Percentiles rank a stretch among this genome's conserved stretches.
Evolutionary conservation across 257 asterid species (phyloP).

Genomic region (Hygrophila difformis): DNA sequence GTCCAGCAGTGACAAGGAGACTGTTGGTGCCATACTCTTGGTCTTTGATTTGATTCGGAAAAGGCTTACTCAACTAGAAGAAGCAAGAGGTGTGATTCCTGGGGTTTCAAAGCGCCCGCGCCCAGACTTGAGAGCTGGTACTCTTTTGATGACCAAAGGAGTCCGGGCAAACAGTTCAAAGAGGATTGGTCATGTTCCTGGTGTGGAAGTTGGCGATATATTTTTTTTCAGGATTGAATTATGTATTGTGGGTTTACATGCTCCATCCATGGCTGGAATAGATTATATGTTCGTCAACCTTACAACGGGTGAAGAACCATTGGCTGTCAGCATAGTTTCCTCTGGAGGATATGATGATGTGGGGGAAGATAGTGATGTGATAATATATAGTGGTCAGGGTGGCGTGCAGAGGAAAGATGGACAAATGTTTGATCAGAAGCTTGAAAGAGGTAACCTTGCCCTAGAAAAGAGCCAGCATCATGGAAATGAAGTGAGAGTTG

Average conservation of each 20-base stretch:
- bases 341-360: constrained; percentile 94
- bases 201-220: constrained; percentile 79
- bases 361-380: constrained; percentile 58
- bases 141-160: constrained; percentile 60
- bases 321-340: constrained; percentile 90
- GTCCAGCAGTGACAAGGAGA: constrained; percentile 55
- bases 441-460: constrained; percentile 77
- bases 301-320: constrained; percentile 66
- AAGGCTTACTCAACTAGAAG: constrained; percentile 63
- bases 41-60: constrained; percentile 59
- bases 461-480: constrained; percentile 50
- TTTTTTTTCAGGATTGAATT: constrained; percentile 87
- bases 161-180: constrained; percentile 53
- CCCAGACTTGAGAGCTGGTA: constrained; percentile 64
- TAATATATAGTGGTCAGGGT: constrained; percentile 89
- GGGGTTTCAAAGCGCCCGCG: constrained; percentile 76
- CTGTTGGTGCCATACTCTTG: constrained; percentile 38
- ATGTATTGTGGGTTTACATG: constrained; percentile 81
- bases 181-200: constrained; percentile 75
- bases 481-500: constrained; percentile 44
- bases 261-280: constrained; percentile 96
- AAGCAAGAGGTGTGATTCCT: constrained; percentile 33
- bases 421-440: constrained; percentile 91
- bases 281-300: constrained; percentile 76
- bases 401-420: constrained; percentile 86